Conservation (phyloP, 1,284 basidiomycete genomes). For the Marasmius oreades region DNA sequence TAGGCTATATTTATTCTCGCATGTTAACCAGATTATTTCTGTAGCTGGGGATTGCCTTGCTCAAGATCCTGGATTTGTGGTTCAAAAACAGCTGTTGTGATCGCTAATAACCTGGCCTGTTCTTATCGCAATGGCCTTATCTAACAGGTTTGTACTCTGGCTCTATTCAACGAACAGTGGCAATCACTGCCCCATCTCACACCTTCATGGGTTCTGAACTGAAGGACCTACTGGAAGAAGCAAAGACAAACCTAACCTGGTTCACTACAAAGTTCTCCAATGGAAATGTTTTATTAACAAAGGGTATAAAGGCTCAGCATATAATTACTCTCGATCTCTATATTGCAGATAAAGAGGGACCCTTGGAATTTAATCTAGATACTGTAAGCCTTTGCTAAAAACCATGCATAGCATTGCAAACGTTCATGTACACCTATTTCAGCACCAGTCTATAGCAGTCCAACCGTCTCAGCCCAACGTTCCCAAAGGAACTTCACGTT, state of each 20-base stretch:
- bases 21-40: not conserved
- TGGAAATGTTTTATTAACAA: not conserved
- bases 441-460: slow-evolving; percentile 27
- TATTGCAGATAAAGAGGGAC: slow-evolving; percentile 19
- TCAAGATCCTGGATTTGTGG: slow-evolving; percentile 3
- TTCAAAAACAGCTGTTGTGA: not conserved
- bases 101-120: not conserved
- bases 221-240: not conserved
- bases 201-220: not conserved
- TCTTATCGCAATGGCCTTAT: no score
- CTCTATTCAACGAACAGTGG: not conserved
- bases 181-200: not conserved
- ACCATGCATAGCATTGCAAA: not conserved
- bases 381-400: slow-evolving; percentile 16
- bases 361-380: slow-evolving; percentile 27
- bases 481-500: slow-evolving; percentile 25
- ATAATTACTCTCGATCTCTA: slow-evolving; percentile 22
- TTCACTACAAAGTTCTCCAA: not conserved
- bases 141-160: not conserved
- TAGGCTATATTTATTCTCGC: not conserved
- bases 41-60: slow-evolving; percentile 5
- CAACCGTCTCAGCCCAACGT: slow-evolving; percentile 17
- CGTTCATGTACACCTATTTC: not conserved
- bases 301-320: slow-evolving; percentile 19
- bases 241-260: not conserved